Evolutionary conservation across 495 filamentous ascomycete genomes (phyloP).

Genomic region (Podospora pseudoanserina): DNA sequence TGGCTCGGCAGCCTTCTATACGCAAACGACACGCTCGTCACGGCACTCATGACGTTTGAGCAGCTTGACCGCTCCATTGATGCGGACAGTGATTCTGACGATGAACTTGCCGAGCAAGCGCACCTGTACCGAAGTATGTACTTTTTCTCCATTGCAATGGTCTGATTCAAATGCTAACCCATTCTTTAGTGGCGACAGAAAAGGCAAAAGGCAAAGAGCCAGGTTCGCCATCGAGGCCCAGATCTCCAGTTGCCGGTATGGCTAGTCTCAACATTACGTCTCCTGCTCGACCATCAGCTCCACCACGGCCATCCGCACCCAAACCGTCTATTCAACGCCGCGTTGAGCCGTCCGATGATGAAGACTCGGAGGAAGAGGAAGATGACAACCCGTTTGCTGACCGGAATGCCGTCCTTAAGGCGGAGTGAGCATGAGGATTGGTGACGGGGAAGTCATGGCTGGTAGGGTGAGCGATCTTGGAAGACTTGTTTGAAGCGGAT

Average conservation of each 20-base stretch:
- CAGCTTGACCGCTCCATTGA: slow-evolving; percentile 93
- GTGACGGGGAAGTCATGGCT: not conserved
- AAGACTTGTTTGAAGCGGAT: not conserved
- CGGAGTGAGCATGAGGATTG: slow-evolving; percentile 42
- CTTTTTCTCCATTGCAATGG: not conserved
- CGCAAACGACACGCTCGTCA: slow-evolving; percentile 81
- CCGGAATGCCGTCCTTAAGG: slow-evolving; percentile 49
- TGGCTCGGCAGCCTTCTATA: slow-evolving; percentile 77
- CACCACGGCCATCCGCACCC: slow-evolving; percentile 40
- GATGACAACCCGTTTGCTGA: slow-evolving; percentile 79
- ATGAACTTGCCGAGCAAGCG: slow-evolving; percentile 55
- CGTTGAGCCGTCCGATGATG: slow-evolving; percentile 31
- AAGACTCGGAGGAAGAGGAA: slow-evolving; percentile 57
- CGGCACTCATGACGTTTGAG: slow-evolving; percentile 91
- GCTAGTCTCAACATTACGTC: slow-evolving; percentile 39
- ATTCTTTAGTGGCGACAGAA: slow-evolving; percentile 45
- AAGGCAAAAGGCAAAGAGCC: slow-evolving; percentile 49
- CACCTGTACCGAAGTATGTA: slow-evolving; percentile 49
- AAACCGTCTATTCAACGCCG: slow-evolving; percentile 36
- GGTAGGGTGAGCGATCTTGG: not conserved
- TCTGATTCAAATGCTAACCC: slow-evolving; percentile 19
- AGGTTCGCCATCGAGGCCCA: slow-evolving; percentile 35
- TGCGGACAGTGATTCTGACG: slow-evolving; percentile 93
- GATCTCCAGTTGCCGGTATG: slow-evolving; percentile 34
- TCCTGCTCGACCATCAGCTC: slow-evolving; percentile 37